Conservation (phyloP, 1,139 yeast species). For the Pichia sp. region DNA sequence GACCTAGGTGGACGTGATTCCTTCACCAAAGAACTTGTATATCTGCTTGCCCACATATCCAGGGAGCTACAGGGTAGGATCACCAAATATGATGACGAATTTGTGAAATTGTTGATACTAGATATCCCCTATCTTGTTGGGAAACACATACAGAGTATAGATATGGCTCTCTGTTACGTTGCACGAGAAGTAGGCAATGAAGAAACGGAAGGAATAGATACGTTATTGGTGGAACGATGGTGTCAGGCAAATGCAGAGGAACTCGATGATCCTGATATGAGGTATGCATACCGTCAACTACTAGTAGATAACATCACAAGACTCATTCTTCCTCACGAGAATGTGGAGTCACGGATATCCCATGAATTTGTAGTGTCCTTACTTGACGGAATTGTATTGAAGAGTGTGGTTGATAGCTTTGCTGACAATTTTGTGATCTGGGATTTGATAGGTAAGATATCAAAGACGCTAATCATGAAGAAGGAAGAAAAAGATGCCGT, state of each 20-base stretch:
- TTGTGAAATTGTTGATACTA: constrained; percentile 37
- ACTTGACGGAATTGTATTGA: constrained; percentile 35
- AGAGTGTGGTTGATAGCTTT: constrained; percentile 33
- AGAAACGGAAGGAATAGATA: constrained; percentile 5
- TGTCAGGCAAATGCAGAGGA: constrained; percentile 14
- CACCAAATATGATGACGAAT: constrained; percentile 15
- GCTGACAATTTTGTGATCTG: constrained; percentile 40
- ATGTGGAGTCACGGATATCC: constrained; percentile 32
- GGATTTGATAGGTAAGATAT: constrained; percentile 31
- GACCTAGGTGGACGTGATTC: constrained; percentile 33
- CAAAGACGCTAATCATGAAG: constrained; percentile 11
- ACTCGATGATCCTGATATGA: constrained; percentile 25
- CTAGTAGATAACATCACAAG: constrained; percentile 30
- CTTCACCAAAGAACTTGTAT: constrained; percentile 33
- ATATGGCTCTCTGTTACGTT: constrained; percentile 13
- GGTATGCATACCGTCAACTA: constrained; percentile 23
- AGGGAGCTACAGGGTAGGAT: constrained; percentile 31
- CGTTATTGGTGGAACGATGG: constrained; percentile 1
- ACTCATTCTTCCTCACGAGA: constrained; percentile 34
- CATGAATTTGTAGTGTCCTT: constrained; percentile 32
- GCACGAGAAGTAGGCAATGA: constrained; percentile 4
- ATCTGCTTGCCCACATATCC: constrained; percentile 32
- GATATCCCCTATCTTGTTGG: constrained; percentile 24
- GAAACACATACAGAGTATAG: constrained; percentile 8
- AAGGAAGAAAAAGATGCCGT: too few species aligned